Conservation (phyloP, 352 stramenopile genomes). For the Phytophthora boehmeriae region DNA sequence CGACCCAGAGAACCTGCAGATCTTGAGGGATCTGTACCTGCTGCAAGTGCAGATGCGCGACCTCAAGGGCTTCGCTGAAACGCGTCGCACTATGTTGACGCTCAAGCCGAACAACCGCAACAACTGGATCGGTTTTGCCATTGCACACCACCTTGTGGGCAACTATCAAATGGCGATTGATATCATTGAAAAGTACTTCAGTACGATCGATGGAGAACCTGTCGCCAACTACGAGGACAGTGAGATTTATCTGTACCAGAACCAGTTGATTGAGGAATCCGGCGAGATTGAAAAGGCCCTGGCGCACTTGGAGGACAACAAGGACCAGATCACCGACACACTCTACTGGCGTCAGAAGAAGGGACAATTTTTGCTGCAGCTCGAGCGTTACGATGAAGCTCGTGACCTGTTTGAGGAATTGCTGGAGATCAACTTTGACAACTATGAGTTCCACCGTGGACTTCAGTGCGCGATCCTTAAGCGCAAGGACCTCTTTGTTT, state of each 20-base stretch:
- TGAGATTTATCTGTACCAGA: constrained; percentile 97
- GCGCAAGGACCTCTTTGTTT: constrained; percentile 53
- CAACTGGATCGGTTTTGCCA: constrained; percentile 98
- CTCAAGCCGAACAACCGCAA: constrained; percentile 94
- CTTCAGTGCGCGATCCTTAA: constrained; percentile 84
- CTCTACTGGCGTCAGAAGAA: constrained; percentile 81
- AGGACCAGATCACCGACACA: constrained; percentile 77
- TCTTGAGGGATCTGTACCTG: constrained; percentile 96
- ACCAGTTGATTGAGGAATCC: constrained; percentile 92
- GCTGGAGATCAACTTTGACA: constrained; percentile 90
- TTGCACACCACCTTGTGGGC: constrained; percentile 94
- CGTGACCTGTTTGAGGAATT: constrained; percentile 70
- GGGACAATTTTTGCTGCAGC: constrained; percentile 68
- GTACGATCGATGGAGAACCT: constrained; percentile 77
- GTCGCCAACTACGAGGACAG: constrained; percentile 93
- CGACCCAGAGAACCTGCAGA: constrained; percentile 97
- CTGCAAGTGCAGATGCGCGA: constrained; percentile 95
- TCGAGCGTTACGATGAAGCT: constrained; percentile 73
- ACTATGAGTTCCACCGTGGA: constrained; percentile 89
- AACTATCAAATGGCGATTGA: constrained; percentile 93
- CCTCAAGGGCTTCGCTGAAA: constrained; percentile 94
- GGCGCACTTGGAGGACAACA: constrained; percentile 83
- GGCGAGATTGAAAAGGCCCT: constrained; percentile 87
- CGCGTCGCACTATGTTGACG: constrained; percentile 92
- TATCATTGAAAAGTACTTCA: constrained; percentile 97